phyloP scores from a whole-genome alignment of 768 basidiomycete species.

The Boletus reticulatus region DNA sequence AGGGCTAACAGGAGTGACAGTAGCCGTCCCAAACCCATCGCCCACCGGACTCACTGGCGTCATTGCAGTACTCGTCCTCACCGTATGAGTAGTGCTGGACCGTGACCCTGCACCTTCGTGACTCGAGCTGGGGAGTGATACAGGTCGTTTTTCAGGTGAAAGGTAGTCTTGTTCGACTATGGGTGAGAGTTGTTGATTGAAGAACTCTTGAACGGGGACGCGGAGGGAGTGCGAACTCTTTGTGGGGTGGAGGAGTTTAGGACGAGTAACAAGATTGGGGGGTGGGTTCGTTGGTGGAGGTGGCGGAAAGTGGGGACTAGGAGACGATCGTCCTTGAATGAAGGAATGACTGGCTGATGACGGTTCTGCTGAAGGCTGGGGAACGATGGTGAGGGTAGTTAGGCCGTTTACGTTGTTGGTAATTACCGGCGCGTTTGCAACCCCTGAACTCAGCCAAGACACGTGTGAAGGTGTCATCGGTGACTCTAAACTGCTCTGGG shows the following conservation, averaged over 20 bases:
- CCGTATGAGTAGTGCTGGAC: conserved; percentile 30
- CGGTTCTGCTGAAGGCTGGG: conserved; percentile 2
- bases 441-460: conserved; percentile 34
- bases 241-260: conserved; percentile 32
- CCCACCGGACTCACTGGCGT: conserved; percentile 27
- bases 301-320: conserved; percentile 33
- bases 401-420: conserved; percentile 2
- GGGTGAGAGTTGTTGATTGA: conserved; percentile 52
- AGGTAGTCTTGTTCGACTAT: conserved; percentile 66
- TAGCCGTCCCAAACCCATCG: conserved; percentile 19
- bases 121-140: conserved; percentile 30
- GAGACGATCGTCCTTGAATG: conserved; percentile 22
- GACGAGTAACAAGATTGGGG: conserved; percentile 25
- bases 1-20: conserved; percentile 28
- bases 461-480: conserved; percentile 38
- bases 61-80: conserved; percentile 30
- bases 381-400: not conserved
- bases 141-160: conserved; percentile 45
- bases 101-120: conserved; percentile 25
- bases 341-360: conserved; percentile 16
- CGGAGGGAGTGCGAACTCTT: conserved; percentile 45
- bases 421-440: conserved; percentile 2
- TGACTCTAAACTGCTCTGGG: conserved; percentile 32
- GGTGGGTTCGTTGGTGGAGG: conserved; percentile 32
- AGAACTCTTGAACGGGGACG: conserved; percentile 33